Percentiles rank a stretch among this genome's conserved stretches.
Conservation (phyloP, 257 asterid genomes). For the Solanum megistacrolobum region DNA sequence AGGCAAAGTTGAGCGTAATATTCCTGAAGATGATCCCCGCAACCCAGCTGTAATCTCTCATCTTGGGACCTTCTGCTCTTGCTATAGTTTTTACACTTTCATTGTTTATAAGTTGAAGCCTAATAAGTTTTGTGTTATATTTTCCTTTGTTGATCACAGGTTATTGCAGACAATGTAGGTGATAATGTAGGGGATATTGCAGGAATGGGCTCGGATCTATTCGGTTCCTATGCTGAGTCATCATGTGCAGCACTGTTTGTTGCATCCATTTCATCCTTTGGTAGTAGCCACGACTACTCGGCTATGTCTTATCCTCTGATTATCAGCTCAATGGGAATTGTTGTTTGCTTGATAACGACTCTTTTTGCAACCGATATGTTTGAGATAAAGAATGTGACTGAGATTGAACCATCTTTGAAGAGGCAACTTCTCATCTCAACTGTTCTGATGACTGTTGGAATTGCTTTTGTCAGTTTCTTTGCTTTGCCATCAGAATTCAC, state of each 20-base stretch:
- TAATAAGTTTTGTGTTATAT: background rate
- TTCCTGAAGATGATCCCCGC: background rate
- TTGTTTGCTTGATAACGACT: background rate
- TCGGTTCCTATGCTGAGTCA: background rate
- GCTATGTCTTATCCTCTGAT: background rate
- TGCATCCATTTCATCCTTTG: background rate
- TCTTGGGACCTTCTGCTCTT: background rate
- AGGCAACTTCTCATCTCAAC: background rate
- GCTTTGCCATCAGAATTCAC: background rate
- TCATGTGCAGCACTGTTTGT: background rate
- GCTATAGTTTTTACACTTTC: background rate
- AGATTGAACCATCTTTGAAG: background rate
- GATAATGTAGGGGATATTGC: background rate
- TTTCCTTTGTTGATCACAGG: background rate
- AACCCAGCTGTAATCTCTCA: background rate
- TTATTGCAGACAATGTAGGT: background rate
- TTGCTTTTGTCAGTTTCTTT: background rate
- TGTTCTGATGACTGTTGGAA: background rate
- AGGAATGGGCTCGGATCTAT: background rate
- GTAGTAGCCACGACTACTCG: background rate
- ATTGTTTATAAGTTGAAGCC: background rate
- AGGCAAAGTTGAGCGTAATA: background rate
- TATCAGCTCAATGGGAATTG: background rate
- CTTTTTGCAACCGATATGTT: background rate
- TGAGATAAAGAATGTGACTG: background rate